Evolutionary conservation across 306 rosid species (phyloP), one percentile per base, ranked within the genome.

Genomic region (Carpinus viminea): DNA sequence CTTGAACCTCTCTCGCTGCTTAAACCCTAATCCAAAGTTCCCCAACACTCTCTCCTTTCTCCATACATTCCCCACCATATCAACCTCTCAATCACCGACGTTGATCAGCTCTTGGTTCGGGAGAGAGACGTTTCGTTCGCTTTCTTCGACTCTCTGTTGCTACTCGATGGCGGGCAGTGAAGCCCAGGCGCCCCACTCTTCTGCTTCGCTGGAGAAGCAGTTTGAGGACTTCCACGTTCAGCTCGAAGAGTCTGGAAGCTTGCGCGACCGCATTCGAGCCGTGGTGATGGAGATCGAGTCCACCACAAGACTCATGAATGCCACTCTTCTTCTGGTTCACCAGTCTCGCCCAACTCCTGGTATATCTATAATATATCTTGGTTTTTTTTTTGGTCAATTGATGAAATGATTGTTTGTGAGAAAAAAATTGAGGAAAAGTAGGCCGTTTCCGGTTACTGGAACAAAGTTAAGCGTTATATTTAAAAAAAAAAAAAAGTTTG

Each of bases 301-400:
- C 78, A 84, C 91, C 43, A 61, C 91, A 0, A 83, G 99, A 82
- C 73, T 91, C 72, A 89, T 91, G 76, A 87, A 93, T 61, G 92
- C 96, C 20, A 84, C 85, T 74, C 84, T 95, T 56, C 98, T 93
- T 70, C 87, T 91, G 12, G 97, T 95, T 70, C 99, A 95, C 78
- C 97, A 95, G 73, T 91, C 96, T 83, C 93, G 96, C 9, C 87
- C 93, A 17, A 86, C 90, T 45, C 90, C 96, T 18, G 99, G 98
- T 95, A 90, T 12, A 3, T 31, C 4, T 18, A 34, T 68, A 13
- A 4, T 18, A 21, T 68, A 13, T 17, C 4, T 65, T 47, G 34
- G 48, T 41, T 65, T 60, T 10, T 24, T 24, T 24, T 4, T 77
- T 36, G 16, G 3, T 53, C 10, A 8, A 5, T 73, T 13, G 24